Evolutionary conservation across 129 eudicot genomes (phyloP), one percentile per base, ranked within the genome.

Genomic region (Scalesia atractyloides): DNA sequence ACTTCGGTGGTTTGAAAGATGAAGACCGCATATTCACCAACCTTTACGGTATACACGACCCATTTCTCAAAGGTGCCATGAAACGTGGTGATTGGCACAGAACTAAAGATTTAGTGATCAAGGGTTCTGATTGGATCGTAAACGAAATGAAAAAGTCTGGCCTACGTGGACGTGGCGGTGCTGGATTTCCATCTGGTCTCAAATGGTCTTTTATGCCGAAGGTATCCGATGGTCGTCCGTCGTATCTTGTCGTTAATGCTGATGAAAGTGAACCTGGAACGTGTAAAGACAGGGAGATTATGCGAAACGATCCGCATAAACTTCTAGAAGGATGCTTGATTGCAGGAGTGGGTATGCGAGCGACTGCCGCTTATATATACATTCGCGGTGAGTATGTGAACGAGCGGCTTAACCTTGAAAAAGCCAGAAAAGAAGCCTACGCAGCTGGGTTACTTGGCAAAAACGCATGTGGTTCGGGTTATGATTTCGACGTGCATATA

Each of bases 201-300:
- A 95, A 95, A 72, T 95, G 99, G 99, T 90, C 97, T 6, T 95
- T 95, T 70, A 95, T 95, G 99, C 99, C 99, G 9, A 95, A 95
- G 74, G 85, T 80, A 13, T 82, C 99, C 24, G 97, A 90, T 74
- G 97, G 96, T 19, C 97, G 97, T 66, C 97, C 97, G 39, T 91
- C 97, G 4, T 95, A 95, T 73, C 96, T 95, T 73, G 97, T 95
- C 61, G 97, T 90, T 20, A 95, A 95, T 74, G 99, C 99, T 48
- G 99, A 95, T 82, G 99, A 95, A 81, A 90, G 96, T 83, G 99
- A 95, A 77, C 99, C 99, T 8, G 99, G 99, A 75, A 95, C 99
- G 5, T 95, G 97, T 57, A 95, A 95, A 64, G 99, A 95, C 66
- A 76, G 99, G 61, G 97, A 90, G 77, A 90, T 95, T 2, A 90